Base-by-base conservation (phyloP, 805 yeast species). In the Ogataea ramenticola region DNA sequence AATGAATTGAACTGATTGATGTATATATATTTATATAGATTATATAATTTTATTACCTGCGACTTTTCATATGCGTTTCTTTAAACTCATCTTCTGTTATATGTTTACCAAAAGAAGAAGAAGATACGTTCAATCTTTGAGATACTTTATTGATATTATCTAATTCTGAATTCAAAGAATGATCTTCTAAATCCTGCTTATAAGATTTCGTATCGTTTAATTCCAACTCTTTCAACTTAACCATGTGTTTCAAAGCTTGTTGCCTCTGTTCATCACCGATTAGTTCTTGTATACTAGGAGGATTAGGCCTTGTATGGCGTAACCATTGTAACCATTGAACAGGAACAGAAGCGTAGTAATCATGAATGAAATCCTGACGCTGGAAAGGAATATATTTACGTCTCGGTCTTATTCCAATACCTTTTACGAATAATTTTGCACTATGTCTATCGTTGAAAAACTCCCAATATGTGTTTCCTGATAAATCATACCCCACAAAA, bases 401-500 rank as follows among this genome's bases (percentile, higher is more conserved):
- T 40, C 95, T 65, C 46, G 81, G 68, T 46, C 80, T 17, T 7
- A 61, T 22, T 61, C 65, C 15, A 45, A 41, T 14, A 26, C 20
- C 11, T 27, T 19, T 40, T 4, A 34, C 10, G 19, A 15, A 5
- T 4, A 33, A 20, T 20, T 31, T 40, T 7, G 34, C 19, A 51
- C 77, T 68, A 42, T 58, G 56, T 52, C 73, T 71, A 47, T 77
- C 79, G 22, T 75, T 66, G 42, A 71, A 70, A 61, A 82, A 80
- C 58, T 86, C 96, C 95, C 95, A 86, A 64, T 82, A 86, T 2
- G 91, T 79, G 59, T 86, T 86, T 2, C 93, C 95, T 34, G 78
- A 79, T n/a, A 87, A 67, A 56, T 86, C 95, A 56, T 84, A 86
- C 2, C 88, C 86, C 10, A 80, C 70, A 52, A 86, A 85, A 66